phyloP scores from a whole-genome alignment of 2,329 filamentous ascomycete genomes.

The Colletotrichum sublineola region DNA sequence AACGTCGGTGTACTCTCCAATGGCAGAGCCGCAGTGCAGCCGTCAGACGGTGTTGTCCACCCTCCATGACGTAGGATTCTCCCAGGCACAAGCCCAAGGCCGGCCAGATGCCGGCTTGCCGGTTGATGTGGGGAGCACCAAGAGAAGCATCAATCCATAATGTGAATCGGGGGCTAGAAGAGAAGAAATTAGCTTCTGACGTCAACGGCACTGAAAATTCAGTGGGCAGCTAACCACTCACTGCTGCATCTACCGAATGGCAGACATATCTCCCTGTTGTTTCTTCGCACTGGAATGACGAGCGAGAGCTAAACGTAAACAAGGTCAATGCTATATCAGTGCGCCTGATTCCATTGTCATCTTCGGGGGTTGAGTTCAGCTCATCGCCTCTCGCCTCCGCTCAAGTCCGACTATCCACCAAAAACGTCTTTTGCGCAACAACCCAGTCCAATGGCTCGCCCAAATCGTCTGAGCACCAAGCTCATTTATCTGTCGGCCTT shows the following conservation, averaged over 20 bases:
- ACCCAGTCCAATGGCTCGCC: constrained; percentile 22
- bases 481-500: constrained; percentile 26
- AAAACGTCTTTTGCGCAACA: neutral
- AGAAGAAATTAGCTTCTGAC: constrained; percentile 26
- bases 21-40: neutral
- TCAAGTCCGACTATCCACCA: constrained; percentile 1
- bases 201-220: constrained; percentile 19
- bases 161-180: neutral
- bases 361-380: neutral
- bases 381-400: neutral
- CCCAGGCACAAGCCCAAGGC: constrained; percentile 4
- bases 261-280: constrained; percentile 13
- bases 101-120: constrained; percentile 7
- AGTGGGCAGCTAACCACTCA: constrained; percentile 13
- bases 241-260: constrained; percentile 15
- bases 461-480: constrained; percentile 17
- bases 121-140: constrained; percentile 3
- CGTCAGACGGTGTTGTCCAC: neutral
- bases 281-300: neutral
- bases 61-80: constrained; percentile 2
- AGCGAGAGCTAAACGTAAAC: neutral
- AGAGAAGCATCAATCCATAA: neutral
- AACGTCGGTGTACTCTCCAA: neutral
- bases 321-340: neutral
- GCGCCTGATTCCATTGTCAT: neutral